phyloP scores from a whole-genome alignment of 1,284 basidiomycete genomes.

The Ustilago xerochloae region DNA sequence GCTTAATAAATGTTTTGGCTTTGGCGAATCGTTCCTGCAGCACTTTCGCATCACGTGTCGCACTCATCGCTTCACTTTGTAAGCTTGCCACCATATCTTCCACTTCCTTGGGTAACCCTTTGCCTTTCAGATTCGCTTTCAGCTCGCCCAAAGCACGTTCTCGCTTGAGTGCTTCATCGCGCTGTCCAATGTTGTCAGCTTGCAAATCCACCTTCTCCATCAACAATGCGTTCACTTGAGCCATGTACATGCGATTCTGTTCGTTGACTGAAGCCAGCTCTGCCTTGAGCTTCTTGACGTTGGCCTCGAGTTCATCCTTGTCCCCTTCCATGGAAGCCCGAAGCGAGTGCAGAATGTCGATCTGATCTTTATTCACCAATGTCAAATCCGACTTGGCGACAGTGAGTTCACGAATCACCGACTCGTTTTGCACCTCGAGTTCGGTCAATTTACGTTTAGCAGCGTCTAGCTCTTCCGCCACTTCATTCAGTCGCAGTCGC shows the following conservation, averaged over 20 bases:
- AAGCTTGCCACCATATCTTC: slow-evolving; percentile 79
- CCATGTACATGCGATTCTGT: slow-evolving; percentile 90
- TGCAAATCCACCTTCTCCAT: slow-evolving; percentile 92
- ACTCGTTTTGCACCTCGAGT: slow-evolving; percentile 79
- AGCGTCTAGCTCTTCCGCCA: slow-evolving; percentile 81
- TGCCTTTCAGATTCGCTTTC: slow-evolving; percentile 74
- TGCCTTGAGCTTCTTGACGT: slow-evolving; percentile 76
- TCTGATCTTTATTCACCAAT: slow-evolving; percentile 70
- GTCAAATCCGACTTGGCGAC: slow-evolving; percentile 82
- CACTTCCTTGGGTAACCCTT: slow-evolving; percentile 78
- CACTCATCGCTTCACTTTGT: slow-evolving; percentile 79
- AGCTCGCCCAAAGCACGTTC: slow-evolving; percentile 49
- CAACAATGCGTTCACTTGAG: slow-evolving; percentile 74
- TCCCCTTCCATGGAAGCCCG: slow-evolving; percentile 90
- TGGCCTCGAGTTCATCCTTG: slow-evolving; percentile 78
- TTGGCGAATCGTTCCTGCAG: slow-evolving; percentile 82
- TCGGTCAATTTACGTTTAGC: slow-evolving; percentile 78
- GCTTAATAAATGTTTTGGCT: slow-evolving; percentile 89
- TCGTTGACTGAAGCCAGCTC: slow-evolving; percentile 80
- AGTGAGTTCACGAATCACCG: slow-evolving; percentile 78
- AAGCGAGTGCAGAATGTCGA: slow-evolving; percentile 77
- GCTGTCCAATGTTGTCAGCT: slow-evolving; percentile 66
- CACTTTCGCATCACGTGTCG: slow-evolving; percentile 79
- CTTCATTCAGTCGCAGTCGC: slow-evolving; percentile 85
- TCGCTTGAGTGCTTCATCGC: slow-evolving; percentile 50